phyloP scores from a whole-genome alignment of 2,329 filamentous ascomycete species.

The Pochonia chlamydosporia region DNA sequence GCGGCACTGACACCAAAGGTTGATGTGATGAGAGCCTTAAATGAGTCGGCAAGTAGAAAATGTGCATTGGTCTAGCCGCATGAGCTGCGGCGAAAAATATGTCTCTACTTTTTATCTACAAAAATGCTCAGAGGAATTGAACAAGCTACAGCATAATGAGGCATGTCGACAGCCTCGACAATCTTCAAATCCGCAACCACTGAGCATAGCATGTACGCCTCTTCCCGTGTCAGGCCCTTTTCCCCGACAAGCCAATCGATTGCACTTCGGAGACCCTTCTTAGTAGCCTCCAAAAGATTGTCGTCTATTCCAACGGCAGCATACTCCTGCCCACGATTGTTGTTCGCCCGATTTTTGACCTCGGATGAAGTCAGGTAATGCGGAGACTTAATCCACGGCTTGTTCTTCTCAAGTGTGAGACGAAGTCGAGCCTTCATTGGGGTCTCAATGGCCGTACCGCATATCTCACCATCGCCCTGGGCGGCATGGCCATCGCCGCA shows the following conservation, averaged over 20 bases:
- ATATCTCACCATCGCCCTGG: slow-evolving; percentile 49
- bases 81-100: too few relatives aligned
- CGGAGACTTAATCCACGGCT: slow-evolving; percentile 38
- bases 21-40: too few relatives aligned
- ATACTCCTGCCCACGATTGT: slow-evolving; percentile 30
- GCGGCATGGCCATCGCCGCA: slow-evolving; percentile 50
- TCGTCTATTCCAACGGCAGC: slow-evolving; percentile 40
- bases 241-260: slow-evolving; percentile 42
- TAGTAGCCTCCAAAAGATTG: slow-evolving; percentile 41
- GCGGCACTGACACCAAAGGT: too few relatives aligned
- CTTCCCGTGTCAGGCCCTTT: slow-evolving; percentile 37
- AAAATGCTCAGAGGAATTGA: slow-evolving; percentile 44
- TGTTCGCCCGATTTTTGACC: slow-evolving; percentile 5
- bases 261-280: slow-evolving; percentile 40
- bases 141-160: slow-evolving; percentile 45
- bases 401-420: slow-evolving; percentile 41
- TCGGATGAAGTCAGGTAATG: slow-evolving; percentile 36
- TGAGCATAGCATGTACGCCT: slow-evolving; percentile 48
- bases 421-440: slow-evolving; percentile 41
- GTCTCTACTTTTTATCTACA: slow-evolving; percentile 11
- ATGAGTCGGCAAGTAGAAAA: too few relatives aligned
- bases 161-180: slow-evolving; percentile 48
- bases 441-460: slow-evolving; percentile 51
- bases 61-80: too few relatives aligned
- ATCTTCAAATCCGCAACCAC: slow-evolving; percentile 45